These are phyloP conservation scores for Entomortierella lignicola DNA, from an alignment of 192 early-diverging fungal species.

Conservation along the genomic window DNA sequence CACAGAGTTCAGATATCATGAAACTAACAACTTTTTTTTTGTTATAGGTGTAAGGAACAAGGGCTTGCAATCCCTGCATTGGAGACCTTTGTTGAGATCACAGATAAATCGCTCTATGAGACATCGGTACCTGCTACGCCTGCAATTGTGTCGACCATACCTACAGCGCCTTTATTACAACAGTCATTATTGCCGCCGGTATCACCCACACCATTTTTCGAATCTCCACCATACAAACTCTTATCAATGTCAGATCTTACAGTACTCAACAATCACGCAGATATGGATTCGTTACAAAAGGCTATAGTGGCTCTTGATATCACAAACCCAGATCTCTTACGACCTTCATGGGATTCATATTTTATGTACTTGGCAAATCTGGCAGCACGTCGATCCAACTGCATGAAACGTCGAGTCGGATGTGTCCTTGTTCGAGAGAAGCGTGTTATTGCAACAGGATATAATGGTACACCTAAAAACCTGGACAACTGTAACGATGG, in stretches of 20 bases:
- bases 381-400: conserved; percentile 91
- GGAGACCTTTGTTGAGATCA: conserved; percentile 69
- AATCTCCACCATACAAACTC: conserved; percentile 45
- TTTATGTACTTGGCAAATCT: conserved; percentile 96
- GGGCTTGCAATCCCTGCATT: conserved; percentile 44
- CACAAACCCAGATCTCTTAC: conserved; percentile 76
- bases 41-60: conserved; percentile 9
- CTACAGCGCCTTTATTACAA: not conserved
- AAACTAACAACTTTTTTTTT: not conserved
- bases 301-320: conserved; percentile 68
- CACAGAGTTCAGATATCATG: too few species aligned
- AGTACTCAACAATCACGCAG: conserved; percentile 69
- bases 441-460: conserved; percentile 96
- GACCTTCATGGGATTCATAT: conserved; percentile 97
- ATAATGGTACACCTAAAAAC: conserved; percentile 96
- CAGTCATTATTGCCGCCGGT: not conserved
- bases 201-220: conserved; percentile 4
- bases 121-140: conserved; percentile 5
- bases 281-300: conserved; percentile 49
- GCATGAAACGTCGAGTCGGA: conserved; percentile 98
- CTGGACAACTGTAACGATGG: conserved; percentile 95
- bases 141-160: not conserved
- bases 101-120: conserved; percentile 65
- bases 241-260: conserved; percentile 68
- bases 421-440: conserved; percentile 90